phyloP scores from a whole-genome alignment of 177 flowering plant species.

The Vitis hybrid region DNA sequence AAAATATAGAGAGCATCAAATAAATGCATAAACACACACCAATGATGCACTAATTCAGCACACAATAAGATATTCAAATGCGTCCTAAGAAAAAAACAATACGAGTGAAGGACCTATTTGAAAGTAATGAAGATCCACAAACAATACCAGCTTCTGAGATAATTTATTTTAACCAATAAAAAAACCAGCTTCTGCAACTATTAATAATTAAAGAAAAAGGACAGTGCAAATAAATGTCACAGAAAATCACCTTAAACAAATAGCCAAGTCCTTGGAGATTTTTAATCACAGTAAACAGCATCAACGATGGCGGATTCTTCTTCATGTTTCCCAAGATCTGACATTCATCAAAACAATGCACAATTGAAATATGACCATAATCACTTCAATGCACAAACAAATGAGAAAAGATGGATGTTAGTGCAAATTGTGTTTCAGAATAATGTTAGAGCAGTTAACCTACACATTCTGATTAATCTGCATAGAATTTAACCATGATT shows the following conservation, averaged over 20 bases:
- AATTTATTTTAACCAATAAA: background rate
- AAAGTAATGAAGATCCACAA: too few relatives aligned
- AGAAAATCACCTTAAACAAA: conserved; percentile 49
- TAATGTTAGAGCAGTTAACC: background rate
- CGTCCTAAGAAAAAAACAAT: too few relatives aligned
- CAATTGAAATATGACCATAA: background rate
- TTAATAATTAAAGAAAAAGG: background rate
- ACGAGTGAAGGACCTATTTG: too few relatives aligned
- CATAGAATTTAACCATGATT: background rate
- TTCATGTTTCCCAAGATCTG: conserved; percentile 76
- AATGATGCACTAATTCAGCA: too few relatives aligned
- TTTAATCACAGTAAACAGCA: conserved; percentile 71
- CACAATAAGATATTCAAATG: too few relatives aligned
- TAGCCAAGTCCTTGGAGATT: conserved; percentile 70
- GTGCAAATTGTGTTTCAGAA: background rate
- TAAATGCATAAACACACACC: too few relatives aligned
- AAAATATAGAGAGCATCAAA: too few relatives aligned
- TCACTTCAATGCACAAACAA: background rate
- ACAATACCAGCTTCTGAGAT: too few relatives aligned
- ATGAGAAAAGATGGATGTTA: too few relatives aligned
- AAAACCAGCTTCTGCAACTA: background rate
- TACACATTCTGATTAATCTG: background rate
- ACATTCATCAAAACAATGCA: conserved; percentile 17
- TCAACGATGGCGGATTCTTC: conserved; percentile 55
- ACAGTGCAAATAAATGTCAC: background rate